Conservation (phyloP, 768 basidiomycete species). For the Rhodosporidiobolus odoratus region DNA sequence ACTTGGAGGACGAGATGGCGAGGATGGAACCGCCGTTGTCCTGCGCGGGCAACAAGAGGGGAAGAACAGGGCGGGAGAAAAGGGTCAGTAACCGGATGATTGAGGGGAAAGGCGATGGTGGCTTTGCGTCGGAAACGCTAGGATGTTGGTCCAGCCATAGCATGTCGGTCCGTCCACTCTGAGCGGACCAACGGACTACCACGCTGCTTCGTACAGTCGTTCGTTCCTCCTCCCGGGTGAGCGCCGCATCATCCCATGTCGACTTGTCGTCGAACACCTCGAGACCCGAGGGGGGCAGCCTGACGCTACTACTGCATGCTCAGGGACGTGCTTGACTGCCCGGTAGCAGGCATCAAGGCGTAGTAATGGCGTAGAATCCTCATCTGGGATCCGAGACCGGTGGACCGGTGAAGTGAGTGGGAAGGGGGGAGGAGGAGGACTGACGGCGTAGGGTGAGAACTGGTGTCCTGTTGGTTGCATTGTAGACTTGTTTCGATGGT, state of each 20-base stretch:
- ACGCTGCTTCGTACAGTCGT: too few relatives aligned
- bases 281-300: too few relatives aligned
- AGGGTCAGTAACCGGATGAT: background rate
- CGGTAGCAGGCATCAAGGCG: too few relatives aligned
- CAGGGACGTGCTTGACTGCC: too few relatives aligned
- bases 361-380: background rate
- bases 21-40: conserved; percentile 91
- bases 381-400: background rate
- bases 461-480: conserved; percentile 21
- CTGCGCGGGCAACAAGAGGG: background rate
- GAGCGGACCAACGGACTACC: background rate
- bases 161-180: background rate
- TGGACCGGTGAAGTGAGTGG: background rate
- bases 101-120: background rate
- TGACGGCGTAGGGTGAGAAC: conserved; percentile 32
- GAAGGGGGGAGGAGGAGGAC: background rate
- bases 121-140: background rate
- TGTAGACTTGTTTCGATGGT: background rate
- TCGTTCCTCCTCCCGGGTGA: too few relatives aligned
- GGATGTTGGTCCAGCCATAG: background rate
- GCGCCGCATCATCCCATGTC: too few relatives aligned
- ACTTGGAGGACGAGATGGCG: conserved; percentile 80
- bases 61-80: background rate
- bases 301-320: too few relatives aligned
- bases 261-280: too few relatives aligned